These are phyloP conservation scores for Pyrenochaeta sp. DNA, from an alignment of 2,329 filamentous ascomycete genomes.

Conservation along the genomic window DNA sequence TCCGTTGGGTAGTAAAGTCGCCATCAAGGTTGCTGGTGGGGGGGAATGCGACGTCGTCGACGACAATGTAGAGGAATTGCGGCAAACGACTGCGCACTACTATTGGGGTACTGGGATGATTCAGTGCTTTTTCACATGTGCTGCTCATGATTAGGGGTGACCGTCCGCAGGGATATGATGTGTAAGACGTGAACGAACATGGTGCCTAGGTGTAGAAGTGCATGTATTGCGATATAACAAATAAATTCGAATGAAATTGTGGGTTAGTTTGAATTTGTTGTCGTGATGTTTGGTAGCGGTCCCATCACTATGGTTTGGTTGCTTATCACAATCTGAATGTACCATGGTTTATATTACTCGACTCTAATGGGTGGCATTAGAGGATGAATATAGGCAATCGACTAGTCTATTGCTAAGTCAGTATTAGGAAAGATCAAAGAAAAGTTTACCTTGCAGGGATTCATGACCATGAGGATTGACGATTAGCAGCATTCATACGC, in stretches of 20 bases:
- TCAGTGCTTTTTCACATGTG: not conserved
- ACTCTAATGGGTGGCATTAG: not conserved
- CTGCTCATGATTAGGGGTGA: not conserved
- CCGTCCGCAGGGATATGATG: not conserved
- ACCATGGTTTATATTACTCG: not conserved
- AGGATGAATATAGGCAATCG: not conserved
- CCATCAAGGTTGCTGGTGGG: not conserved
- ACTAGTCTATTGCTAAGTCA: not conserved
- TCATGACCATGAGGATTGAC: not conserved
- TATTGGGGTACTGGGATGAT: not conserved
- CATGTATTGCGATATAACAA: not conserved
- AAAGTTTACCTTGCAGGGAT: not conserved
- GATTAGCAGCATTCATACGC: not conserved
- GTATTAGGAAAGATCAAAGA: not conserved
- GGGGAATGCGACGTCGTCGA: not conserved
- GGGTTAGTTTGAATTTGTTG: not conserved
- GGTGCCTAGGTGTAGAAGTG: not conserved
- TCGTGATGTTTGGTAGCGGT: not conserved
- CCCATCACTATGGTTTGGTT: not conserved
- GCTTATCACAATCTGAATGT: not conserved
- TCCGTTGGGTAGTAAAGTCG: not conserved
- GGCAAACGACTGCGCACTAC: not conserved
- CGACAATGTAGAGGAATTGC: not conserved
- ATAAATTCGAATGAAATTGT: not conserved
- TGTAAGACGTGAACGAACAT: not conserved